Conservation (phyloP, 148 eudicot genomes). For the Amaranthus cruentus region DNA sequence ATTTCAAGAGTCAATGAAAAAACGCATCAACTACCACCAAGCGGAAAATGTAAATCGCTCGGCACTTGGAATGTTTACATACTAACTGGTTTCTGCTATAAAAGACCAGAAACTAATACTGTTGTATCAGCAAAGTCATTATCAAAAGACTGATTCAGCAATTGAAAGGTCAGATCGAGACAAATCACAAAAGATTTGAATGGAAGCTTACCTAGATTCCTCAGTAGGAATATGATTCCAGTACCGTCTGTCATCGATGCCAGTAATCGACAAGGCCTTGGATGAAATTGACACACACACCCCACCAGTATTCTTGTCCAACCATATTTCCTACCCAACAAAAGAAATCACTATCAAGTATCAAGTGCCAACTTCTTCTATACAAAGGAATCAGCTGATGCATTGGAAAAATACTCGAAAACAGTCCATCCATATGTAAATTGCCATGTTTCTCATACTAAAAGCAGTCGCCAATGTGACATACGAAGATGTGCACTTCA, state of each 20-base stretch:
- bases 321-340: constrained; percentile 59
- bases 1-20: too few species aligned
- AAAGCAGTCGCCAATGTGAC: too few species aligned
- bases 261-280: constrained; percentile 68
- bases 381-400: not conserved
- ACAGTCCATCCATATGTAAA: not conserved
- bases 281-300: constrained; percentile 74
- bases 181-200: not conserved
- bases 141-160: not conserved
- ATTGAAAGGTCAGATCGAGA: not conserved
- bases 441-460: too few species aligned
- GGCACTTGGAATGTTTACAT: too few species aligned
- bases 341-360: not conserved
- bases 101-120: too few species aligned
- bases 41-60: too few species aligned
- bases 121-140: too few species aligned
- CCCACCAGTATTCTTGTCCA: constrained; percentile 81
- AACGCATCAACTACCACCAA: too few species aligned
- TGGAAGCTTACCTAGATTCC: constrained; percentile 70
- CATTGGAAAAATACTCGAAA: not conserved
- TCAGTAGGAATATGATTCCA: constrained; percentile 82
- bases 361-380: too few species aligned
- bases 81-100: too few species aligned
- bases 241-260: constrained; percentile 86
- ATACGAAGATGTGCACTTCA: too few species aligned